phyloP scores from a whole-genome alignment of 495 filamentous ascomycete species.

The Penicilliopsis zonata region DNA sequence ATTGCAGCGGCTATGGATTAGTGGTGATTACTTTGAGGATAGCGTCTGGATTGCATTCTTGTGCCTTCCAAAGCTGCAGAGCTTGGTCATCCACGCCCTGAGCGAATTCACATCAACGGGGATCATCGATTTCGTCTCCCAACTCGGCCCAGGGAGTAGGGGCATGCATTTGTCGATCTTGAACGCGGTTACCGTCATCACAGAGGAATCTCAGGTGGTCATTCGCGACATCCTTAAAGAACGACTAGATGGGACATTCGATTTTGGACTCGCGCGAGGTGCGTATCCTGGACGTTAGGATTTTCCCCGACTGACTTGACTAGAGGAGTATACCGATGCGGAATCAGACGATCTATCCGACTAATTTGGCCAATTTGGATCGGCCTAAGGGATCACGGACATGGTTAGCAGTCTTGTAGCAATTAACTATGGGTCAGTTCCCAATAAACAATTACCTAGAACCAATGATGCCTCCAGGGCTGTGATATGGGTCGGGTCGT shows the following conservation, averaged over 20 bases:
- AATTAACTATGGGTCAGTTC: no score
- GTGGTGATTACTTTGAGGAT: slow-evolving; percentile 43
- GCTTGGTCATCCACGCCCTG: slow-evolving; percentile 31
- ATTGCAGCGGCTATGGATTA: slow-evolving; percentile 43
- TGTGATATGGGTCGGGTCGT: no score
- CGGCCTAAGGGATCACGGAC: no score
- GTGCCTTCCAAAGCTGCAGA: slow-evolving; percentile 24
- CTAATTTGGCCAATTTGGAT: no score
- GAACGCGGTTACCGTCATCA: slow-evolving; percentile 18
- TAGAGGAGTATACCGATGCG: slow-evolving; percentile 16
- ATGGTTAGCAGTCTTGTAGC: no score
- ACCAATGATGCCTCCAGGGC: no score
- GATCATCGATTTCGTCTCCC: slow-evolving; percentile 33
- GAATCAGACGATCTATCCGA: slow-evolving; percentile 19
- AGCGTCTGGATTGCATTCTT: slow-evolving; percentile 32
- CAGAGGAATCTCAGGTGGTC: slow-evolving; percentile 17
- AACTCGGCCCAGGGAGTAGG: slow-evolving; percentile 20
- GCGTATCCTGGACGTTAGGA: not conserved
- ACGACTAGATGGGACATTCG: slow-evolving; percentile 28
- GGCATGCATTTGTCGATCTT: slow-evolving; percentile 28
- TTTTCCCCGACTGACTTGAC: slow-evolving; percentile 1
- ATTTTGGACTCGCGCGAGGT: slow-evolving; percentile 24
- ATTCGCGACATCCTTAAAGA: slow-evolving; percentile 23
- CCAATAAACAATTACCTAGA: no score
- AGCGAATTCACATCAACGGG: slow-evolving; percentile 34